A percentile compares a stretch with the other conserved stretches of the same genome.
phyloP scores from a whole-genome alignment of 1,284 basidiomycete genomes.

The Moesziomyces antarcticus region DNA sequence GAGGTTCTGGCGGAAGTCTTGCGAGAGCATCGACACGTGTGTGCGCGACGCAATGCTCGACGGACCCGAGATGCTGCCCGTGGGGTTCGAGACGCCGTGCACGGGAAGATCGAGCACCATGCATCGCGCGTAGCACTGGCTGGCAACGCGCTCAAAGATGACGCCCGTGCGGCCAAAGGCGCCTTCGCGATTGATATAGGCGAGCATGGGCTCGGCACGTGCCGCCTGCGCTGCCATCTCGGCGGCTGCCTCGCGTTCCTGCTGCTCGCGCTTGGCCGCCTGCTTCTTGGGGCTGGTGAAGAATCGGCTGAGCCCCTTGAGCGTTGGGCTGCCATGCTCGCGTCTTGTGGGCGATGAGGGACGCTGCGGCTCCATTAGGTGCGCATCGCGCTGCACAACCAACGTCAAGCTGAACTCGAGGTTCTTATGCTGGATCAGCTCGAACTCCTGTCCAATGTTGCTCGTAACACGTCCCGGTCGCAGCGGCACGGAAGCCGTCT shows the following conservation, averaged over 20 bases:
- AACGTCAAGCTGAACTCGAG: conserved; percentile 65
- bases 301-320: conserved; percentile 57
- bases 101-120: conserved; percentile 62
- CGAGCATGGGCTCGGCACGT: conserved; percentile 55
- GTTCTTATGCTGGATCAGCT: conserved; percentile 70
- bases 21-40: conserved; percentile 28
- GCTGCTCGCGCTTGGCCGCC: conserved; percentile 49
- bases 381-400: conserved; percentile 59
- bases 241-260: conserved; percentile 39
- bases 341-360: conserved; percentile 36
- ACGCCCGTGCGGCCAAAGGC: conserved; percentile 59
- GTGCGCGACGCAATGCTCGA: conserved; percentile 44
- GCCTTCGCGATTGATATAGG: conserved; percentile 60
- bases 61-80: conserved; percentile 39
- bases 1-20: conserved; percentile 53
- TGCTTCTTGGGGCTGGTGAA: conserved; percentile 62
- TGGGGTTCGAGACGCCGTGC: conserved; percentile 50
- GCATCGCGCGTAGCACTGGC: conserved; percentile 52
- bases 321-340: conserved; percentile 50
- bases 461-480: conserved; percentile 72
- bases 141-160: conserved; percentile 56
- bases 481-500: conserved; percentile 82
- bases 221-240: conserved; percentile 36
- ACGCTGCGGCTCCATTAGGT: conserved; percentile 50
- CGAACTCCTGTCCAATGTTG: conserved; percentile 90